Evolutionary conservation across 2,329 filamentous ascomycete species (phyloP).

Genomic region (Alternaria panax): DNA sequence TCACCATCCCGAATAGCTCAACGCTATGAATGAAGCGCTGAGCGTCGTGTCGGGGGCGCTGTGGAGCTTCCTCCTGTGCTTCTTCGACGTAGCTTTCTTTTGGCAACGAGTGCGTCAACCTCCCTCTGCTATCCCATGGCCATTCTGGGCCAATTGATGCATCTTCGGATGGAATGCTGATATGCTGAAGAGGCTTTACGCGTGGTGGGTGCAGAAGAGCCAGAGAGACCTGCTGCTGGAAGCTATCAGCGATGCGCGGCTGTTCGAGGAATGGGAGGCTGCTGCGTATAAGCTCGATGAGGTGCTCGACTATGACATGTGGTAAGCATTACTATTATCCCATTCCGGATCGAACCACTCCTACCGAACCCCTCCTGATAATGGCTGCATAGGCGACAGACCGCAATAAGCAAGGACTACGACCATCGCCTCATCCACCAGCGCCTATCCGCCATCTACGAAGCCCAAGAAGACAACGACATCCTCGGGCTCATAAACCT

Average conservation of each 20-base stretch:
- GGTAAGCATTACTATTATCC: constrained; percentile 58
- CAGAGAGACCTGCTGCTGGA: constrained; percentile 71
- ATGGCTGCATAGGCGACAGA: constrained; percentile 71
- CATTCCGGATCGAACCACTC: neutral
- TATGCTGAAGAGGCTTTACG: constrained; percentile 67
- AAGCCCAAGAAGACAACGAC: constrained; percentile 74
- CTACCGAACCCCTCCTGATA: constrained; percentile 7
- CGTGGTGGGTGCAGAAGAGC: constrained; percentile 72
- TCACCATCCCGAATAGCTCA: constrained; percentile 21
- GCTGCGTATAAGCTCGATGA: constrained; percentile 85
- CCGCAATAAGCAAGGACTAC: constrained; percentile 80
- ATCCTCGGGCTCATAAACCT: constrained; percentile 78
- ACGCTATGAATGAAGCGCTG: constrained; percentile 31
- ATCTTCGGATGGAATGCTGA: constrained; percentile 18
- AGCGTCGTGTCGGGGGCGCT: constrained; percentile 20
- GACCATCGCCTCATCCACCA: constrained; percentile 85
- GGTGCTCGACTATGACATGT: constrained; percentile 79
- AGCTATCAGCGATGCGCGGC: constrained; percentile 69
- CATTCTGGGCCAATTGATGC: neutral
- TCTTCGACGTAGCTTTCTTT: constrained; percentile 51
- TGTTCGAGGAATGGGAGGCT: constrained; percentile 86
- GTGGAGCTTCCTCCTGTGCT: constrained; percentile 41
- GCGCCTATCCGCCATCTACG: constrained; percentile 73
- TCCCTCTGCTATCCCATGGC: neutral
- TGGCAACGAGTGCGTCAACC: constrained; percentile 49